These are phyloP conservation scores for Tinospora cordifolia DNA, from an alignment of 164 flowering plant genomes.

Conservation along the genomic window DNA sequence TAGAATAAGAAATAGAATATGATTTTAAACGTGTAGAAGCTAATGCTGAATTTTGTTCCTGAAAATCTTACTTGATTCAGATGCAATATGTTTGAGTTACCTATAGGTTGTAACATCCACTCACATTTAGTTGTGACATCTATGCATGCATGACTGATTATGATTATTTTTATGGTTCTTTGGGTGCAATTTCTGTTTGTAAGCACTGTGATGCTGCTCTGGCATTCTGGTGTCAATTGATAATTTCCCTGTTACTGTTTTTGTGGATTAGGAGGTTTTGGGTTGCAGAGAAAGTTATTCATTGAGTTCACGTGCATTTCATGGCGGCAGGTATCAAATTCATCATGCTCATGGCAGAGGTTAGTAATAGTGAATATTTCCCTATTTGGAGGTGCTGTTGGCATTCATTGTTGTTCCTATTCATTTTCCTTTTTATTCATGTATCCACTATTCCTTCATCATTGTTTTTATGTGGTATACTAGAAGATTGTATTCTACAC, in stretches of 20 bases:
- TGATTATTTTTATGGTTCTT: not conserved
- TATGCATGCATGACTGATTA: not conserved
- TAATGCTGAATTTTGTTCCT: too few species aligned
- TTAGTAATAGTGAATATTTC: conserved; percentile 11
- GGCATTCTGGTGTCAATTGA: not conserved
- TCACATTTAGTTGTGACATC: not conserved
- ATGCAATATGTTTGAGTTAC: not conserved
- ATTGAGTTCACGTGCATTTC: conserved; percentile 36
- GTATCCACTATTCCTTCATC: too few species aligned
- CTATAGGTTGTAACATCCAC: not conserved
- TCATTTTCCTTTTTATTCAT: too few species aligned
- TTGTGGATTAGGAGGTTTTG: conserved; percentile 51
- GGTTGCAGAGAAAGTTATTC: conserved; percentile 44
- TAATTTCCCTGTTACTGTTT: conserved; percentile 21
- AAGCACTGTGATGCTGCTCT: not conserved
- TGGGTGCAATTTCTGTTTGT: not conserved
- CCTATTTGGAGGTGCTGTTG: not conserved
- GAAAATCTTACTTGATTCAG: not conserved
- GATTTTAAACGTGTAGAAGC: too few species aligned
- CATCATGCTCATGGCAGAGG: conserved; percentile 69
- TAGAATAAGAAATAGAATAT: too few species aligned
- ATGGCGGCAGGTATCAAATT: conserved; percentile 35
- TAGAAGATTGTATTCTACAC: too few species aligned
- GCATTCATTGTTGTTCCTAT: too few species aligned
- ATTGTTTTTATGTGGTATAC: too few species aligned